Base-by-base conservation (phyloP, 2,329 filamentous ascomycete genomes). In the Ophiostoma sp. region DNA sequence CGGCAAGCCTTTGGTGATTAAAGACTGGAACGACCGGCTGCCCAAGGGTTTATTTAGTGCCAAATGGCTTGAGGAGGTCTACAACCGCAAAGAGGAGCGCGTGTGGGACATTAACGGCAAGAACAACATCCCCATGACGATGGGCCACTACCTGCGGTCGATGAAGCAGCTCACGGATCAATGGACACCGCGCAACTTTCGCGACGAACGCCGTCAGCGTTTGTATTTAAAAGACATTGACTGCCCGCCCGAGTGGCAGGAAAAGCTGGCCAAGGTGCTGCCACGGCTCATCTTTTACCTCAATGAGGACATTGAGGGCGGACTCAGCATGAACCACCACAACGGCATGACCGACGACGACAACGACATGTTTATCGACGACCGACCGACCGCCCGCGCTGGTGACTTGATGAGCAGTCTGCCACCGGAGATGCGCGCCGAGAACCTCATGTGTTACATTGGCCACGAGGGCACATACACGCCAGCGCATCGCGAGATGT, bases 401-500 rank as follows among this genome's bases (percentile, higher is more conserved):
- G 95, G 95, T 7, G 96, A 99, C 79, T 83, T 99, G 45, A 99
- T 99, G 96, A 97, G 94, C 80, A 95, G 92, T 78, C 86, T 99
- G 4, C 94, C 94, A 0, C 84, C 87, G 59, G 89, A 92, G 57
- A 98, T 98, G 93, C 91, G 94, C 68, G 96, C 96, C 0, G 91
- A 97, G 79, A 99, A 99, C 76, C 86, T 99, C 77, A 98, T 98
- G 96, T 98, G 95, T 81, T 99, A 99, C 79, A 92, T 98, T 78
- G 96, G 96, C 0, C 95, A 98, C 78, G 96, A 99, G 83, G 96
- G 96, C 6, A 99, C 96, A 0, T 98, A 95, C 79, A 99, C 96
- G 0, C 95, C 96, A 11, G 91, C 95, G 0, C 96, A 99, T 82
- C 90, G 94, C 77, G 96, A 99, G 81, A 99, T 99, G 96, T 99